phyloP scores from a whole-genome alignment of 495 filamentous ascomycete genomes.

The Aspergillus heteromorphus region DNA sequence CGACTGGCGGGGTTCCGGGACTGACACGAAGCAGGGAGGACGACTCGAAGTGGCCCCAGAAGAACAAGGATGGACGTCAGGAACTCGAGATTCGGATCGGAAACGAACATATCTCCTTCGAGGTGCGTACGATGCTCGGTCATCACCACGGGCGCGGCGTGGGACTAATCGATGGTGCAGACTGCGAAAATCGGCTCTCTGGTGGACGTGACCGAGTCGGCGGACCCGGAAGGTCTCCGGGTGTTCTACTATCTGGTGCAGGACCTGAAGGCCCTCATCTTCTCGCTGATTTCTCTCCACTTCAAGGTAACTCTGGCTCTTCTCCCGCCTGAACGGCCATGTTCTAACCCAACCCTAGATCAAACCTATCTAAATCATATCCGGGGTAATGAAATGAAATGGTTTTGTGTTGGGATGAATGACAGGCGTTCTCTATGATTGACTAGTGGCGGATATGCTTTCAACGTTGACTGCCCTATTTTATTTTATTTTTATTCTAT shows the following conservation, averaged over 20 bases:
- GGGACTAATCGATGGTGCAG: slow-evolving; percentile 36
- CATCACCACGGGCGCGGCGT: not conserved
- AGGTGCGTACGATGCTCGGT: slow-evolving; percentile 49
- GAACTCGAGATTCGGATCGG: slow-evolving; percentile 94
- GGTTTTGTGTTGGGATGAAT: not conserved
- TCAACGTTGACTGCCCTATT: not conserved
- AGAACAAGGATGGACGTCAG: slow-evolving; percentile 97
- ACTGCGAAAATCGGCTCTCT: slow-evolving; percentile 98
- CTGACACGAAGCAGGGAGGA: slow-evolving; percentile 66
- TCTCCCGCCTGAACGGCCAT: not conserved
- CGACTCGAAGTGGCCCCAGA: slow-evolving; percentile 98
- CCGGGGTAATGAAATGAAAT: not conserved
- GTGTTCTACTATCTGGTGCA: slow-evolving; percentile 99
- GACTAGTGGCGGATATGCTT: not conserved
- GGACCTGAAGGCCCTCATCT: slow-evolving; percentile 94
- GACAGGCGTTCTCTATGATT: slow-evolving; percentile 3
- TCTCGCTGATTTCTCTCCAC: slow-evolving; percentile 92
- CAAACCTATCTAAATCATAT: slow-evolving; percentile 64
- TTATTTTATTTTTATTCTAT: not conserved
- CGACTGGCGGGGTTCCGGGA: not conserved
- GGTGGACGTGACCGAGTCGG: slow-evolving; percentile 92
- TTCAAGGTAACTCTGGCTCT: slow-evolving; percentile 67
- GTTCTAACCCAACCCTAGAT: slow-evolving; percentile 42
- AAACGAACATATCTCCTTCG: slow-evolving; percentile 96
- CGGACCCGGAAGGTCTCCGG: slow-evolving; percentile 90